phyloP scores from a whole-genome alignment of 2,329 filamentous ascomycete species.

The Aspergillus viridinutans region DNA sequence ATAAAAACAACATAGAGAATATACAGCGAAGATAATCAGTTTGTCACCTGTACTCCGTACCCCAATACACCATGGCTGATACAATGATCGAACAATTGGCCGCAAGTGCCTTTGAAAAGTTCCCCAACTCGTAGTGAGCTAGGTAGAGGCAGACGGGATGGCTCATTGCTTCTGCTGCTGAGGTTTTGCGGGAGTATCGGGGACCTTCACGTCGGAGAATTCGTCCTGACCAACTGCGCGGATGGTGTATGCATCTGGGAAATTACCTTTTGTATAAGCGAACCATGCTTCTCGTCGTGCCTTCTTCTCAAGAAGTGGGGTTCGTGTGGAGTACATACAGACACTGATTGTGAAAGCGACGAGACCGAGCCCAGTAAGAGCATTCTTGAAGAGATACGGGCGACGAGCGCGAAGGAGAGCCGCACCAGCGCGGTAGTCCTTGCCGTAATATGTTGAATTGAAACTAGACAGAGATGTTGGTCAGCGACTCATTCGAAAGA shows the following conservation, averaged over 20 bases:
- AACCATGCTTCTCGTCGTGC: neutral
- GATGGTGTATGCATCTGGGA: conserved; percentile 66
- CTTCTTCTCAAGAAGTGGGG: neutral
- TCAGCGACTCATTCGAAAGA: neutral
- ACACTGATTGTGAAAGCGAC: conserved; percentile 73
- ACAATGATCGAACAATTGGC: neutral
- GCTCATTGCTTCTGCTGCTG: conserved; percentile 25
- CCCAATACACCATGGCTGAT: conserved; percentile 11
- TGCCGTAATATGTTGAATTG: conserved; percentile 88
- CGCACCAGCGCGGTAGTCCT: conserved; percentile 76
- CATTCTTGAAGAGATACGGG: conserved; percentile 89
- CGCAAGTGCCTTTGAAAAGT: neutral
- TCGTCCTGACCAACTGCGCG: conserved; percentile 90
- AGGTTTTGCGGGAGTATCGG: conserved; percentile 57
- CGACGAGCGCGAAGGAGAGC: conserved; percentile 87
- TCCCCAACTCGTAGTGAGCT: neutral
- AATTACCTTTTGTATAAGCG: neutral
- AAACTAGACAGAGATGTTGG: conserved; percentile 38
- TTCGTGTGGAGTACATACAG: conserved; percentile 62
- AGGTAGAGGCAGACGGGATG: neutral
- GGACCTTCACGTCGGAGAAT: conserved; percentile 91
- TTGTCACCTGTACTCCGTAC: conserved; percentile 11
- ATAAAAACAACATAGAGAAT: neutral
- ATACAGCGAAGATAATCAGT: neutral
- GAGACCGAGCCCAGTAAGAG: conserved; percentile 71